Evolutionary conservation across 2,329 filamentous ascomycete species (phyloP).

Genomic region (Microsporum audouinii): DNA sequence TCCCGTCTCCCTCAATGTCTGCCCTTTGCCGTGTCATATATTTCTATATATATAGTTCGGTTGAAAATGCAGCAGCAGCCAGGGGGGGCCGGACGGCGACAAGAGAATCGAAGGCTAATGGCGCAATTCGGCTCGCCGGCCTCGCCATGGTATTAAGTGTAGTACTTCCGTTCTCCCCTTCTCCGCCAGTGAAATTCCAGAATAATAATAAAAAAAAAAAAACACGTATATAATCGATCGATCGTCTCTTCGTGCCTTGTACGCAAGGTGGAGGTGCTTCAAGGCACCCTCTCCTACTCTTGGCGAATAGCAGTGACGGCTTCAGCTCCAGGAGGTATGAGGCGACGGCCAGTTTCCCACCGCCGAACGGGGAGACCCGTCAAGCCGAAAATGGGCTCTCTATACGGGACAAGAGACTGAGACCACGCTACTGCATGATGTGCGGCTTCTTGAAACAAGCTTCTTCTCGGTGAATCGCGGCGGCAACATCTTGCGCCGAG

Average conservation of each 20-base stretch:
- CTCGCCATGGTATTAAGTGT: neutral
- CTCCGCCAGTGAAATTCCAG: neutral
- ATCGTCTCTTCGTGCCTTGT: neutral
- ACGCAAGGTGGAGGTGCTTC: neutral
- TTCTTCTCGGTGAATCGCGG: conserved; percentile 1
- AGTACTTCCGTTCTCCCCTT: neutral
- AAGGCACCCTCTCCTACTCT: neutral
- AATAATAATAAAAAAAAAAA: neutral
- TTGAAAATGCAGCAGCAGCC: neutral
- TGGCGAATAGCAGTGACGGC: neutral
- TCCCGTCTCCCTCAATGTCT: neutral
- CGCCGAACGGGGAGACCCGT: neutral
- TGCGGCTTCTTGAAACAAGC: conserved; percentile 3
- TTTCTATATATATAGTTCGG: neutral
- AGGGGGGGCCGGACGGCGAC: neutral
- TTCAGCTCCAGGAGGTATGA: neutral
- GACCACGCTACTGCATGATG: neutral
- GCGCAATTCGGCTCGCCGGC: neutral
- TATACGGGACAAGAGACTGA: neutral
- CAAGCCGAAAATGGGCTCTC: neutral
- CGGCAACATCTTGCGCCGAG: neutral
- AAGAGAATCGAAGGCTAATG: neutral
- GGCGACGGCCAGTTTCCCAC: neutral
- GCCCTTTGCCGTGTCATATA: neutral
- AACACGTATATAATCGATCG: neutral